phyloP scores from a whole-genome alignment of 139 green algal species.

The Deuterostichococcus epilithicus region DNA sequence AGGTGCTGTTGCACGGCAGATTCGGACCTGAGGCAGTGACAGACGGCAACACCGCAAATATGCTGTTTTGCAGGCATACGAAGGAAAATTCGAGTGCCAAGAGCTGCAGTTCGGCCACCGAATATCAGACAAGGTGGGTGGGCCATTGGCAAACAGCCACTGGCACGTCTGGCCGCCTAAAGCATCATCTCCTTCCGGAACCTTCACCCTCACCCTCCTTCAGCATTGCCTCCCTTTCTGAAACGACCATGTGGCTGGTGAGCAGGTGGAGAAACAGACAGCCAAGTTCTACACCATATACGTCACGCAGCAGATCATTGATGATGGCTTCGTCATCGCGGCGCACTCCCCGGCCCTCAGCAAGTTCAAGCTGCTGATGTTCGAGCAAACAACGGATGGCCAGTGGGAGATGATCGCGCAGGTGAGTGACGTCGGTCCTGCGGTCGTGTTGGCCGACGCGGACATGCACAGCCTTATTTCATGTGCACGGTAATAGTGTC shows the following conservation, averaged over 20 bases:
- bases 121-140: background rate
- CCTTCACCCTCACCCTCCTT: too few species aligned
- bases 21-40: too few species aligned
- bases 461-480: too few species aligned
- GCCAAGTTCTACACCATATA: conserved; percentile 13
- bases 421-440: conserved; percentile 2
- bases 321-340: conserved; percentile 18
- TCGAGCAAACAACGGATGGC: conserved; percentile 10
- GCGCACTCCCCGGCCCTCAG: conserved; percentile 6
- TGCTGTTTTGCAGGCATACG: background rate
- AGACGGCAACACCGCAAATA: too few species aligned
- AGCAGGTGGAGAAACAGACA: conserved; percentile 22
- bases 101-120: background rate
- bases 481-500: conserved; percentile 15
- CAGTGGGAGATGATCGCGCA: conserved; percentile 9
- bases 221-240: too few species aligned
- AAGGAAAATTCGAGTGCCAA: background rate
- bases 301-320: conserved; percentile 13
- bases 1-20: too few species aligned
- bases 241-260: background rate
- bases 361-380: conserved; percentile 36
- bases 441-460: conserved; percentile 7
- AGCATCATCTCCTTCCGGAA: background rate
- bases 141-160: too few species aligned
- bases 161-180: too few species aligned